phyloP scores from a whole-genome alignment of 208 protist species.

The Acanthamoeba healyi region DNA sequence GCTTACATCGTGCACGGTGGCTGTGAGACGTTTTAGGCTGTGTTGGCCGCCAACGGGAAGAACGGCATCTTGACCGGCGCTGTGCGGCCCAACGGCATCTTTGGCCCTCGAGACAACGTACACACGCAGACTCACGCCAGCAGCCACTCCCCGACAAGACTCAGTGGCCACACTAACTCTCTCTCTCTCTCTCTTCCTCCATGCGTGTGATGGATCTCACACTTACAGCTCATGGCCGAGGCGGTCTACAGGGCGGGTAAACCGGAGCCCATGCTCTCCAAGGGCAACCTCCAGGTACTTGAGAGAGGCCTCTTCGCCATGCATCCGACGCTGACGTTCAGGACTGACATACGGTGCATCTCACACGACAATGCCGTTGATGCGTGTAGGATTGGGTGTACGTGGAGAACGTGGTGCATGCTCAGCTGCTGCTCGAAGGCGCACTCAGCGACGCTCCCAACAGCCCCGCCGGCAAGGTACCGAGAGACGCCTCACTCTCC shows the following conservation, averaged over 20 bases:
- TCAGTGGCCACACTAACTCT: too few species aligned
- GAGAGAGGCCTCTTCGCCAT: background rate
- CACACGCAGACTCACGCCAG: too few species aligned
- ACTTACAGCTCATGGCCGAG: constrained; percentile 20
- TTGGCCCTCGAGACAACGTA: constrained; percentile 36
- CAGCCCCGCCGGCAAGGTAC: constrained; percentile 46
- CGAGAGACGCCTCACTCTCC: background rate
- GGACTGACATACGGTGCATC: background rate
- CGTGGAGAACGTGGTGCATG: constrained; percentile 84
- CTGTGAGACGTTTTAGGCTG: too few species aligned
- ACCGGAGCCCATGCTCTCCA: constrained; percentile 6
- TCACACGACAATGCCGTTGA: background rate
- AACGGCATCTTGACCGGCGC: background rate
- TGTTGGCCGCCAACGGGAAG: background rate
- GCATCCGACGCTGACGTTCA: too few species aligned
- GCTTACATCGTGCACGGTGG: background rate
- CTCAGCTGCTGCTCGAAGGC: constrained; percentile 76
- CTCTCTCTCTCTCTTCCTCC: too few species aligned
- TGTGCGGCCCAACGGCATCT: constrained; percentile 24
- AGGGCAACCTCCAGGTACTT: background rate
- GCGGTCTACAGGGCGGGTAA: background rate
- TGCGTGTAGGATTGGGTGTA: constrained; percentile 83
- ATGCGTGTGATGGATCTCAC: too few species aligned
- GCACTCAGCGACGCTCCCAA: constrained; percentile 20
- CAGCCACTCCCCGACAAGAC: too few species aligned